Evolutionary conservation across 768 basidiomycete genomes (phyloP).

Genomic region (Hypholoma sublateritium): DNA sequence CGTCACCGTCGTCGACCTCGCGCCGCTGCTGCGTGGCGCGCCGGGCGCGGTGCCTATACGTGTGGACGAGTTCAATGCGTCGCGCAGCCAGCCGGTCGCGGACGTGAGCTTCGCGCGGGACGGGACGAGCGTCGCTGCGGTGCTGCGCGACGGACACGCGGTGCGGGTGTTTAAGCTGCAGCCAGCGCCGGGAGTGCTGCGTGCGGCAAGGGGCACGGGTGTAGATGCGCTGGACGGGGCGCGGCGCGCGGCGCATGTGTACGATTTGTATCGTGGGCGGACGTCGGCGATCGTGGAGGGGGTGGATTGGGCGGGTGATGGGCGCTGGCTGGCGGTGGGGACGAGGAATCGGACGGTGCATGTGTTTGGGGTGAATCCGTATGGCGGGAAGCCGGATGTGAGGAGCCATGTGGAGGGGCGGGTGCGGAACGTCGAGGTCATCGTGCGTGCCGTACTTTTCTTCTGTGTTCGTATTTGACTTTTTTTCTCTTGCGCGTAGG

Average conservation of each 20-base stretch:
- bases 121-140: slow-evolving; percentile 51
- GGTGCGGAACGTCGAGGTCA: slow-evolving; percentile 51
- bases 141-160: slow-evolving; percentile 55
- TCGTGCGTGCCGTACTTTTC: slow-evolving; percentile 36
- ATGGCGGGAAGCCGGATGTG: slow-evolving; percentile 67
- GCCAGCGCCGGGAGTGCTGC: slow-evolving; percentile 20
- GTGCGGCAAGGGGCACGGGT: not conserved
- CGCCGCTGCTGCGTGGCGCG: not conserved
- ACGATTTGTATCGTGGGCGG: slow-evolving; percentile 68
- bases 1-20: slow-evolving; percentile 59
- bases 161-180: slow-evolving; percentile 45
- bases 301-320: slow-evolving; percentile 54
- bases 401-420: slow-evolving; percentile 58
- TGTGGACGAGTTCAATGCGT: slow-evolving; percentile 50
- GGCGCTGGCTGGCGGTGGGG: slow-evolving; percentile 69
- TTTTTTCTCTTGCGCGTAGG: slow-evolving; percentile 27
- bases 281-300: slow-evolving; percentile 65
- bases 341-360: slow-evolving; percentile 67
- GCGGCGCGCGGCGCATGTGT: slow-evolving; percentile 51
- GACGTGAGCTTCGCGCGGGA: slow-evolving; percentile 51
- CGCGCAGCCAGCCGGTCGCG: slow-evolving; percentile 46
- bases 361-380: slow-evolving; percentile 75
- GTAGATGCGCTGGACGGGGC: not conserved
- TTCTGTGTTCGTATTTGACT: not conserved
- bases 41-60: slow-evolving; percentile 17